Conservation (phyloP, 2,329 filamentous ascomycete species). For the Neofusicoccum umdonicola region DNA sequence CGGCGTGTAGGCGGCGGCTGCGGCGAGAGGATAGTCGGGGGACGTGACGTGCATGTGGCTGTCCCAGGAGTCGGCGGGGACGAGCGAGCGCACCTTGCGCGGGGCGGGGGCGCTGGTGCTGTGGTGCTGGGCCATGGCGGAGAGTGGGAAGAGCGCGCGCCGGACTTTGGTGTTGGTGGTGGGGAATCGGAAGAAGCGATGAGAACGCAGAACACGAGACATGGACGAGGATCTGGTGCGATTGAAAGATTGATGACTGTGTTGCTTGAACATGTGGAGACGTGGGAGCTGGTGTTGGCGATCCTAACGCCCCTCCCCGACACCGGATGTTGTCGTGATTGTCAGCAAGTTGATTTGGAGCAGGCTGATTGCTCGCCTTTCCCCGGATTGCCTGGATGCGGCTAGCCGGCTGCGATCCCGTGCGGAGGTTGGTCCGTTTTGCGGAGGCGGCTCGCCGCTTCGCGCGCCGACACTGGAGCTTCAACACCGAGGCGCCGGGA, state of each 20-base stretch:
- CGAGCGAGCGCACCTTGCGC: slow-evolving; percentile 20
- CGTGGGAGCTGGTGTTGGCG: neutral
- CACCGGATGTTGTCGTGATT: slow-evolving; percentile 1
- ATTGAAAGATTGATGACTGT: neutral
- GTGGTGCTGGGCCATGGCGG: neutral
- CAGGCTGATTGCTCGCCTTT: neutral
- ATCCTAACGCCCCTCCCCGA: neutral
- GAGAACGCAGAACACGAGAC: neutral
- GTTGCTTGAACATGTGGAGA: neutral
- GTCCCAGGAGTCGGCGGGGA: slow-evolving; percentile 55
- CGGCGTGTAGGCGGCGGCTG: slow-evolving; percentile 53
- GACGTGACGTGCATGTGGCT: slow-evolving; percentile 64
- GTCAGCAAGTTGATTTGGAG: neutral
- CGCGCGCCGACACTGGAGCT: too few relatives aligned
- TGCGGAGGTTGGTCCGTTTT: neutral
- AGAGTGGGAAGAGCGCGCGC: neutral
- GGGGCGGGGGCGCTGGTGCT: neutral
- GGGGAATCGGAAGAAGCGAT: too few relatives aligned
- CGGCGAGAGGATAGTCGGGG: slow-evolving; percentile 51
- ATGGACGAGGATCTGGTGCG: neutral
- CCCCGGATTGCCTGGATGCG: neutral
- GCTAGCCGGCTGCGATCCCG: neutral
- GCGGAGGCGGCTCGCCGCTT: neutral
- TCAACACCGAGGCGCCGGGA: too few relatives aligned
- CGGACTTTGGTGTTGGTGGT: neutral